phyloP scores from a whole-genome alignment of 805 yeast genomes.

The Myxozyma neotropica region DNA sequence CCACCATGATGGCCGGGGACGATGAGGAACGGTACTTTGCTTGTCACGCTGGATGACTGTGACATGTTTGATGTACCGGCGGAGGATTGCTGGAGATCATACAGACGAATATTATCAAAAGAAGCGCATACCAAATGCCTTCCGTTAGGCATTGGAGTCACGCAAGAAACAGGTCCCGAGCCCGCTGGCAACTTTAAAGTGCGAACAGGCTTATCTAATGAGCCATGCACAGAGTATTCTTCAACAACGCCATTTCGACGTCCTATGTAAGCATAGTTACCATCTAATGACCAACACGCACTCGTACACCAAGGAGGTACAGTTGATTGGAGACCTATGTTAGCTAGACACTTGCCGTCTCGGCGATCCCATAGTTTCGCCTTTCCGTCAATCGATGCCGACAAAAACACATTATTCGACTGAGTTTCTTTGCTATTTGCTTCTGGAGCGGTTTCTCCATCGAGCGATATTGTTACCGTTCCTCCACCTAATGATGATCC shows the following conservation, averaged over 20 bases:
- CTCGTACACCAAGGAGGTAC: conserved; percentile 93
- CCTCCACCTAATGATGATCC: background rate
- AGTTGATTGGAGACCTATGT: conserved; percentile 57
- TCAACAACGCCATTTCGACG: conserved; percentile 71
- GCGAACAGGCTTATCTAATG: conserved; percentile 53
- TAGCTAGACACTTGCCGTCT: conserved; percentile 47
- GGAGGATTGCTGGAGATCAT: conserved; percentile 55
- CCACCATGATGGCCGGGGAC: conserved; percentile 98
- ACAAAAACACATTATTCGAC: conserved; percentile 60
- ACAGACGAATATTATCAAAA: conserved; percentile 82
- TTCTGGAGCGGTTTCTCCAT: conserved; percentile 3
- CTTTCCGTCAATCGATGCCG: conserved; percentile 83
- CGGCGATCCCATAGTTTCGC: conserved; percentile 83
- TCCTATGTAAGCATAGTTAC: conserved; percentile 78
- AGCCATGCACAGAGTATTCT: conserved; percentile 46
- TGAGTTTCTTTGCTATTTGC: conserved; percentile 10
- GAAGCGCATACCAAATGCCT: conserved; percentile 85
- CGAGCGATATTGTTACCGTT: background rate
- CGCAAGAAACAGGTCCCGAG: conserved; percentile 87
- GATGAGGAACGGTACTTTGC: conserved; percentile 69
- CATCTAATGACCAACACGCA: conserved; percentile 58
- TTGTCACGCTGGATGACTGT: conserved; percentile 40
- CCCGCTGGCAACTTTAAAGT: conserved; percentile 76
- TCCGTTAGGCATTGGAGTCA: conserved; percentile 77
- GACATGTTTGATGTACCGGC: conserved; percentile 6